phyloP scores from a whole-genome alignment of 1,284 basidiomycete genomes.

The Rhodofomes roseus region DNA sequence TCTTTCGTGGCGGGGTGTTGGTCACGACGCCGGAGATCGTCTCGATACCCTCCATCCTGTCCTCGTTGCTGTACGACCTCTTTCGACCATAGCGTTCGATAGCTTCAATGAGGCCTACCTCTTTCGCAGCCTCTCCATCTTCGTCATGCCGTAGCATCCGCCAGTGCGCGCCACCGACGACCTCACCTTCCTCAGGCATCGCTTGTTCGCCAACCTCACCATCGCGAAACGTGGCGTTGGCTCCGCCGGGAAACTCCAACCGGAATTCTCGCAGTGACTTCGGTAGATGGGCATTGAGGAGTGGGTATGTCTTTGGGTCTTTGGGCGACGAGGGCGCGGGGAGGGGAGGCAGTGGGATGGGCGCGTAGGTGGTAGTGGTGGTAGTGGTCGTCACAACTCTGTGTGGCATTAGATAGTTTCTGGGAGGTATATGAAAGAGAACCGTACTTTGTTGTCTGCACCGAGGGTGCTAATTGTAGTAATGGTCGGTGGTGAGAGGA shows the following conservation, averaged over 20 bases:
- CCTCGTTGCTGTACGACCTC: conserved; percentile 63
- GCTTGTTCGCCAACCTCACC: conserved; percentile 58
- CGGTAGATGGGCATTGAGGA: conserved; percentile 68
- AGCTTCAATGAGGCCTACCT: conserved; percentile 69
- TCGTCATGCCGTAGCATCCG: conserved; percentile 66
- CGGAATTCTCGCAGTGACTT: conserved; percentile 68
- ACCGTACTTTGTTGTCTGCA: conserved; percentile 73
- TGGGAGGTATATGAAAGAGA: conserved; percentile 5
- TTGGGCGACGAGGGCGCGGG: conserved; percentile 68
- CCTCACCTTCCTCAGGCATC: conserved; percentile 67
- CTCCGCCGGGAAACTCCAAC: conserved; percentile 73
- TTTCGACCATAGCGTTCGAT: conserved; percentile 80
- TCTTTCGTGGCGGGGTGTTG: conserved; percentile 69
- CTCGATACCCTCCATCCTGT: conserved; percentile 78
- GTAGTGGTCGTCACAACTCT: conserved; percentile 85
- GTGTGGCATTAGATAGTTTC: conserved; percentile 25
- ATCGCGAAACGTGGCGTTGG: conserved; percentile 73
- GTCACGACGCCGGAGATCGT: conserved; percentile 43
- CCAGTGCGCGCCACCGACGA: conserved; percentile 69
- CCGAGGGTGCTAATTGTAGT: conserved; percentile 68
- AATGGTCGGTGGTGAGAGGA: conserved; percentile 53
- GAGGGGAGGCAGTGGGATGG: conserved; percentile 69
- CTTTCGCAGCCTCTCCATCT: conserved; percentile 40
- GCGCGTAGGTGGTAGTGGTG: conserved; percentile 80
- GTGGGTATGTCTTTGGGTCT: conserved; percentile 73